Evolutionary conservation across 2,329 filamentous ascomycete genomes (phyloP), one percentile per base, ranked within the genome.

Genomic region (Beauveria varroae): DNA sequence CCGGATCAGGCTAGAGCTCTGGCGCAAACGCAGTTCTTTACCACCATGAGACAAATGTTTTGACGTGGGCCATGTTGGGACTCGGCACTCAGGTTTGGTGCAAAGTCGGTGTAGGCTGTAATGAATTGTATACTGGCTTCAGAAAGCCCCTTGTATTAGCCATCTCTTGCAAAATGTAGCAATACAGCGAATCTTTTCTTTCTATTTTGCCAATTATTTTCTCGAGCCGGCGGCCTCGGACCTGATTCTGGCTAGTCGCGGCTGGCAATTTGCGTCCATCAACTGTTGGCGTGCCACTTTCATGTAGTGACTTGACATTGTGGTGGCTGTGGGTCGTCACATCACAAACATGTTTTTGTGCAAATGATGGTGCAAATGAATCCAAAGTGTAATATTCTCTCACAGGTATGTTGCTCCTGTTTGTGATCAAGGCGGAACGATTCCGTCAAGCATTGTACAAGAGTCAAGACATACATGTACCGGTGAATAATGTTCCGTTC

Each of bases 301-400:
- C 34, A 37, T 34, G 30, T 14, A 14, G 30, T 34, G 12, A 34
- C 12, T 71, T 67, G 66, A 68, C 30, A 72, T 75, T 1, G 1
- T 74, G 18, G 56, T 63, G 43, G 71, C 68, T 2, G 54, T 76
- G 18, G 73, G 70, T 3, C 64, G 12, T 14, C 30, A 14, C 30
- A 34, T 34, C 4, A 34, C 12, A 34, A 34, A 5, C 30, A 34
- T 37, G 34, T 37, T 37, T 37, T 37, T 37, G 12, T 14, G 12
- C 34, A 37, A 37, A 37, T 5, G 5, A 37, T 72, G 64, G 71
- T 76, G 1, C 75, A 68, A 65, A 43, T 74, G 10, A 67, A 76
- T 49, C 75, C 75, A 1, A 77, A 77, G 69, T 61, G 64, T 40
- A 65, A 4, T 26, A 5, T 67, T 26, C 40, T 20, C 37, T 22